These are phyloP conservation scores for Alternaria sp. DNA, from an alignment of 2,329 filamentous ascomycete species.

Conservation along the genomic window DNA sequence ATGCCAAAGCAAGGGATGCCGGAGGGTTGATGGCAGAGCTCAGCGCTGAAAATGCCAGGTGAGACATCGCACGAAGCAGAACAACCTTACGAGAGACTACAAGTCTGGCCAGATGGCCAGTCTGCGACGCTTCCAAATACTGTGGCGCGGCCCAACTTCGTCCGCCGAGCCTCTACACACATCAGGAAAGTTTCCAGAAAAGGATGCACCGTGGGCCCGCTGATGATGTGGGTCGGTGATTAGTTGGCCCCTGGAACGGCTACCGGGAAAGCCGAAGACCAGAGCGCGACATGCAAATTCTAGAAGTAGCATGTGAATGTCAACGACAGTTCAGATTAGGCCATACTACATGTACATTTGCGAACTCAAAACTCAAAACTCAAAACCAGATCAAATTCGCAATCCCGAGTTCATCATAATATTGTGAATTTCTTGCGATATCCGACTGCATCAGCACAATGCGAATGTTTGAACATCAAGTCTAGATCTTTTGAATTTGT, in stretches of 20 bases:
- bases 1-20: slow-evolving; percentile 78
- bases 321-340: neutral
- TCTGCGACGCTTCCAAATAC: slow-evolving; percentile 17
- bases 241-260: neutral
- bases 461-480: slow-evolving; percentile 4
- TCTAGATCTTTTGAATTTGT: slow-evolving; percentile 19
- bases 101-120: slow-evolving; percentile 17
- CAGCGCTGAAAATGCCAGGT: slow-evolving; percentile 84
- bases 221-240: slow-evolving; percentile 10
- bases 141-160: slow-evolving; percentile 25
- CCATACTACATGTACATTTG: slow-evolving; percentile 10
- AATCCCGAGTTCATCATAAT: neutral
- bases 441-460: neutral
- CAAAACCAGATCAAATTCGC: neutral
- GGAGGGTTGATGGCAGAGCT: slow-evolving; percentile 82
- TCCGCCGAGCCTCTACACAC: slow-evolving; percentile 20
- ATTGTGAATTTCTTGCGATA: neutral
- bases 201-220: slow-evolving; percentile 5
- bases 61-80: slow-evolving; percentile 40
- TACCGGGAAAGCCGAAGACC: slow-evolving; percentile 5
- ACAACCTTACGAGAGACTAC: slow-evolving; percentile 23
- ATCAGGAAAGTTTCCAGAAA: slow-evolving; percentile 7
- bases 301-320: neutral
- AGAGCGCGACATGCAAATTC: slow-evolving; percentile 5
- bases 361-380: neutral